phyloP scores from a whole-genome alignment of 306 rosid genomes.

The Vachellia collinsii region DNA sequence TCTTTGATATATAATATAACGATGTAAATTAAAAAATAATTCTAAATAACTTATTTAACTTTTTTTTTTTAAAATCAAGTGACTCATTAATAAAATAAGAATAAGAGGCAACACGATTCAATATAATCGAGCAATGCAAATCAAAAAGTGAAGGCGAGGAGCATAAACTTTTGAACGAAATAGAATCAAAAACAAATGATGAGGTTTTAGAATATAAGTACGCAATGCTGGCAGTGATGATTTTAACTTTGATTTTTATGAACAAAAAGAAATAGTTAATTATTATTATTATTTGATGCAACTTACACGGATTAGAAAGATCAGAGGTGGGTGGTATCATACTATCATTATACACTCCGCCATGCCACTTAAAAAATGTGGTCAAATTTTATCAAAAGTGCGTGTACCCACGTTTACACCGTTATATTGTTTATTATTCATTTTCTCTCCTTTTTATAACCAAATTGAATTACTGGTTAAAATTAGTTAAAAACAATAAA shows the following conservation, averaged over 20 bases:
- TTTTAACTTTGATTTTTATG: not conserved
- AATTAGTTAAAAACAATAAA: too few relatives aligned
- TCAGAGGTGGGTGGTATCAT: not conserved
- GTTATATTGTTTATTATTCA: too few relatives aligned
- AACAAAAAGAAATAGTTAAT: slow-evolving; percentile 2
- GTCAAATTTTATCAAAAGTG: not conserved
- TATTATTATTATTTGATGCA: not conserved
- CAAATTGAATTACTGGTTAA: too few relatives aligned
- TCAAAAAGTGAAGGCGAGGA: not conserved
- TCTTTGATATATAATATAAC: too few relatives aligned
- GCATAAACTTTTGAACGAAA: not conserved
- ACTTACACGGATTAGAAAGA: slow-evolving; percentile 7
- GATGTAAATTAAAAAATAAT: too few relatives aligned
- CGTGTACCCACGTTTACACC: too few relatives aligned
- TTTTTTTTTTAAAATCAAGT: too few relatives aligned
- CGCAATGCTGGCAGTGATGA: not conserved
- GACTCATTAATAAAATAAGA: too few relatives aligned
- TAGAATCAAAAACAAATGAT: not conserved
- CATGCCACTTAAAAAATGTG: slow-evolving; percentile 3
- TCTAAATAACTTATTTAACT: too few relatives aligned
- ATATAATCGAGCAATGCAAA: not conserved
- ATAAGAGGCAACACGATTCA: too few relatives aligned
- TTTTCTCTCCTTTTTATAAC: too few relatives aligned
- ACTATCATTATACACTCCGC: not conserved
- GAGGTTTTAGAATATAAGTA: not conserved